These are phyloP conservation scores for Epichloe scottii DNA, from an alignment of 2,329 filamentous ascomycete species.

Conservation along the genomic window DNA sequence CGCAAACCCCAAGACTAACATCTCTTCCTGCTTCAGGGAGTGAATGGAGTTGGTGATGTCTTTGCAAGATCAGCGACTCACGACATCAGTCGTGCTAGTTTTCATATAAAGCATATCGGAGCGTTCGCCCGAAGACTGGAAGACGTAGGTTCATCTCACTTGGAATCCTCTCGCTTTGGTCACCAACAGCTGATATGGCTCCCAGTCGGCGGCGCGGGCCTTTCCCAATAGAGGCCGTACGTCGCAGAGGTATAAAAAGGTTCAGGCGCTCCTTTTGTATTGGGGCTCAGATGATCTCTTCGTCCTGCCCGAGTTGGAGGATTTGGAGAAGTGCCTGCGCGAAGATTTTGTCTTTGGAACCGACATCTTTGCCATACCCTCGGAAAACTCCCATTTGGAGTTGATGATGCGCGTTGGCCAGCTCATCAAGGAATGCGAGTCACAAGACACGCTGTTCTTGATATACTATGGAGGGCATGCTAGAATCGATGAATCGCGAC, in stretches of 20 bases:
- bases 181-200: not conserved
- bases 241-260: conserved; percentile 42
- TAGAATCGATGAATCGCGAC: conserved; percentile 44
- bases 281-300: conserved; percentile 48
- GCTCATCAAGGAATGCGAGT: conserved; percentile 44
- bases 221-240: conserved; percentile 43
- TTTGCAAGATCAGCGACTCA: conserved; percentile 33
- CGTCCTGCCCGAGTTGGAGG: conserved; percentile 44
- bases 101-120: conserved; percentile 43
- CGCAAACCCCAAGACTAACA: no score
- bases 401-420: conserved; percentile 44
- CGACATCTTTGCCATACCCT: conserved; percentile 45
- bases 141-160: conserved; percentile 28
- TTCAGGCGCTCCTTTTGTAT: conserved; percentile 41
- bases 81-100: conserved; percentile 44
- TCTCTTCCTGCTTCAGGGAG: not conserved
- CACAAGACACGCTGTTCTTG: conserved; percentile 41
- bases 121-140: conserved; percentile 42
- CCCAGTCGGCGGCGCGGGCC: conserved; percentile 39
- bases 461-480: conserved; percentile 50
- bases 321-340: conserved; percentile 40
- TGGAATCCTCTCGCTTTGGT: not conserved
- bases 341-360: conserved; percentile 45
- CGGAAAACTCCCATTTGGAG: conserved; percentile 44
- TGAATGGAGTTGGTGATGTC: conserved; percentile 11